phyloP scores from a whole-genome alignment of 1,284 basidiomycete genomes.

The Afroboletus lepidellus region DNA sequence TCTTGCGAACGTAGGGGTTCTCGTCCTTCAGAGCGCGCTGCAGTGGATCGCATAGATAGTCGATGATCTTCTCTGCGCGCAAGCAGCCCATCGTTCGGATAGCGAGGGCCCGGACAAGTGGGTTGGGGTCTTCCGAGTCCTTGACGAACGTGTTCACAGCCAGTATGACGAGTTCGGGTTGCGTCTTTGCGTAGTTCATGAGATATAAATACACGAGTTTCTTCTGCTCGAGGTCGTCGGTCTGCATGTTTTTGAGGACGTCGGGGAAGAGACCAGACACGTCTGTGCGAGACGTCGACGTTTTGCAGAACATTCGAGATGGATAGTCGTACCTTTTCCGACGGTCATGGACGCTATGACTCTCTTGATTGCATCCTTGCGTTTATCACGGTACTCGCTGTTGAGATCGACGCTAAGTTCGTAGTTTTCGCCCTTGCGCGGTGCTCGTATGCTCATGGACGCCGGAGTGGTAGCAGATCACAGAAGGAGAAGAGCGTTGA shows the following conservation, averaged over 20 bases:
- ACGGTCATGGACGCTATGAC: conserved; percentile 97
- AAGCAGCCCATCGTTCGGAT: conserved; percentile 98
- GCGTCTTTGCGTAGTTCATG: conserved; percentile 98
- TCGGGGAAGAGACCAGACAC: conserved; percentile 96
- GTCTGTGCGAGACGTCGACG: conserved; percentile 47
- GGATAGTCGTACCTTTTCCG: conserved; percentile 68
- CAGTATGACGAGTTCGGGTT: conserved; percentile 95
- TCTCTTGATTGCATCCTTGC: conserved; percentile 98
- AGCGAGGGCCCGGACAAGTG: conserved; percentile 92
- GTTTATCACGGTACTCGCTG: conserved; percentile 91
- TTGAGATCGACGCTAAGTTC: conserved; percentile 95
- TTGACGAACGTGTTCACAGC: conserved; percentile 99
- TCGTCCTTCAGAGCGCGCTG: conserved; percentile 91
- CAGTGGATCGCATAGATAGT: conserved; percentile 93
- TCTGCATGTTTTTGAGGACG: conserved; percentile 99
- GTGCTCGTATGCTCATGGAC: conserved; percentile 61
- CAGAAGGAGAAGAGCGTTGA: background rate
- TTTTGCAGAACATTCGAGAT: background rate
- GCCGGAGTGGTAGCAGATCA: conserved; percentile 8
- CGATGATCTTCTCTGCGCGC: conserved; percentile 97
- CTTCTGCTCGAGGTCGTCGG: conserved; percentile 92
- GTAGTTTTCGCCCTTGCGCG: conserved; percentile 87
- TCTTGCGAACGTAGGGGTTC: conserved; percentile 97
- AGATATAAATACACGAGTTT: conserved; percentile 98
- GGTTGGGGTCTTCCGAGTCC: conserved; percentile 95